These are phyloP conservation scores for Mycena capillaripes DNA, from an alignment of 768 basidiomycete species.

Conservation along the genomic window DNA sequence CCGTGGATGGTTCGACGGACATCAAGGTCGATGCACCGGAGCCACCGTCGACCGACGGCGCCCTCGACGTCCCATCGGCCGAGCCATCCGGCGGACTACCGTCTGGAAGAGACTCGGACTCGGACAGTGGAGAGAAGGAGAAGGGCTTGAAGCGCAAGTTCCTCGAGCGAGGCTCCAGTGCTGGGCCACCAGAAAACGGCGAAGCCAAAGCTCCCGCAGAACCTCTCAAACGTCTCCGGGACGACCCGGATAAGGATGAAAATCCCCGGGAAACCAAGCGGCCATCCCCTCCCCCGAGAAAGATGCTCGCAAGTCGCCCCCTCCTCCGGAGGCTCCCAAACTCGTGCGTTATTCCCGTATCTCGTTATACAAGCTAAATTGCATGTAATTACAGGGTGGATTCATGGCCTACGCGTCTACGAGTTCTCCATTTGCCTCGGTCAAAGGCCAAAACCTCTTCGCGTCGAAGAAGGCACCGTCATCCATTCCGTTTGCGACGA, in stretches of 20 bases:
- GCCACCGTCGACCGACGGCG: constrained; percentile 21
- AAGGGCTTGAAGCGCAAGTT: constrained; percentile 81
- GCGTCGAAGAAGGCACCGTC: constrained; percentile 53
- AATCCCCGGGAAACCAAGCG: constrained; percentile 43
- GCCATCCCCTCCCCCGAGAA: constrained; percentile 80
- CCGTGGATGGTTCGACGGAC: constrained; percentile 34
- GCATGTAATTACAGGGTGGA: constrained; percentile 61
- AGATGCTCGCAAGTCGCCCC: constrained; percentile 51
- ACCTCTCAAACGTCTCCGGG: constrained; percentile 35
- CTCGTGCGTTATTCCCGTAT: constrained; percentile 54
- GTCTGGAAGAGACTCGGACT: constrained; percentile 49
- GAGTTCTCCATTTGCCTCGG: constrained; percentile 79
- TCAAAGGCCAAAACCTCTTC: constrained; percentile 77
- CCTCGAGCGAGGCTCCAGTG: constrained; percentile 75
- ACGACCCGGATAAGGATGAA: constrained; percentile 47
- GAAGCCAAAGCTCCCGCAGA: constrained; percentile 25
- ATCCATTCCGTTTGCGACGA: constrained; percentile 45
- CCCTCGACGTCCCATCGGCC: constrained; percentile 18
- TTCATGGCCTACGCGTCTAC: constrained; percentile 87
- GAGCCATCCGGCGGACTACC: constrained; percentile 33
- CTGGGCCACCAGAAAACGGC: constrained; percentile 57
- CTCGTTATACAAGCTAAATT: constrained; percentile 25
- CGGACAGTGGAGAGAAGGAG: constrained; percentile 64
- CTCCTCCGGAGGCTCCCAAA: constrained; percentile 58
- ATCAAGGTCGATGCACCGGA: constrained; percentile 41